These are phyloP conservation scores for Breviolum minutum DNA, from an alignment of 73 alveolate species.

Conservation along the genomic window DNA sequence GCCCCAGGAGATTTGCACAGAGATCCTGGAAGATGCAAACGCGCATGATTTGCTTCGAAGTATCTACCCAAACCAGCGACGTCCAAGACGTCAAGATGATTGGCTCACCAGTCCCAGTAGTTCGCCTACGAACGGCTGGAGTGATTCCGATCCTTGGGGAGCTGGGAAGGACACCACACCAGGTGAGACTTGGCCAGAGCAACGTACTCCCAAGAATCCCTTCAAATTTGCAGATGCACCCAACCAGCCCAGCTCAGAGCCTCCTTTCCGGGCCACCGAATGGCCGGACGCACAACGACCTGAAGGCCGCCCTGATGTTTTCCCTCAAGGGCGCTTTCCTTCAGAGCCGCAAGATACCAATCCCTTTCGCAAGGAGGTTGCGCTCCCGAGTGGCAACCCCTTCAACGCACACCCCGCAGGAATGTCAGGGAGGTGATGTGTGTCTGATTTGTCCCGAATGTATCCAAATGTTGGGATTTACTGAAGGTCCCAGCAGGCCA, in stretches of 20 bases:
- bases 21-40: constrained; percentile 70
- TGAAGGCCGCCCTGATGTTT: constrained; percentile 1
- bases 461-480: too few species aligned
- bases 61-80: constrained; percentile 33
- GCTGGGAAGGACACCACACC: background rate
- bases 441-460: too few species aligned
- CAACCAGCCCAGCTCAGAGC: background rate
- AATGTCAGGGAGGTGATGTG: background rate
- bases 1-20: constrained; percentile 94
- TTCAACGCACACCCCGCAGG: constrained; percentile 43
- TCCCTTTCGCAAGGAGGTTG: constrained; percentile 50
- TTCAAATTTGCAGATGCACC: constrained; percentile 28
- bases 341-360: constrained; percentile 13
- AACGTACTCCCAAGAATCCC: constrained; percentile 9
- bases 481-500: too few species aligned
- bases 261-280: background rate
- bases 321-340: constrained; percentile 40
- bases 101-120: constrained; percentile 45
- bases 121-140: constrained; percentile 58
- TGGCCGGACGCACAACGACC: constrained; percentile 30
- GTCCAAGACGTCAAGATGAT: constrained; percentile 43
- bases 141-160: constrained; percentile 43
- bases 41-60: constrained; percentile 73
- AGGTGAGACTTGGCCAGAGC: constrained; percentile 42
- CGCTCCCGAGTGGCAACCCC: constrained; percentile 49